Conservation (phyloP, 2,329 filamentous ascomycete genomes). For the Hypoxylon sp. region DNA sequence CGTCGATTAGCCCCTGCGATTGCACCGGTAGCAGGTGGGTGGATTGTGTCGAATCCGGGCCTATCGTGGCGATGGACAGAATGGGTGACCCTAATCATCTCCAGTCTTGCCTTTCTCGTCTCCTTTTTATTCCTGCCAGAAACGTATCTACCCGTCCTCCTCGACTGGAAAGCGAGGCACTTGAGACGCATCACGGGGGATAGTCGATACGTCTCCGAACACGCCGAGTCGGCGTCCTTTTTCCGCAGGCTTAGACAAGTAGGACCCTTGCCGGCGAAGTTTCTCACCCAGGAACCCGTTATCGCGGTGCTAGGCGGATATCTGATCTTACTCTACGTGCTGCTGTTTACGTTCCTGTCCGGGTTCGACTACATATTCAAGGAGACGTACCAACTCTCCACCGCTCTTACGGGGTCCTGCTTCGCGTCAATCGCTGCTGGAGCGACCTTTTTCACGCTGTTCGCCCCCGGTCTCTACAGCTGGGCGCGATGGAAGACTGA, state of each 20-base stretch:
- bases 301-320: conserved; percentile 63
- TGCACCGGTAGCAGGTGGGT: conserved; percentile 62
- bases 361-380: conserved; percentile 68
- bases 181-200: conserved; percentile 60
- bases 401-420: conserved; percentile 61
- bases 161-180: conserved; percentile 61
- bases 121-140: conserved; percentile 64
- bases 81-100: conserved; percentile 60
- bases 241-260: conserved; percentile 53
- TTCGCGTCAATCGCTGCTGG: conserved; percentile 62
- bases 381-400: conserved; percentile 62
- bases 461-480: conserved; percentile 62
- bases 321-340: conserved; percentile 62
- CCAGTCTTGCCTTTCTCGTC: conserved; percentile 52
- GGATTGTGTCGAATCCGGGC: conserved; percentile 56
- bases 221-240: conserved; percentile 58
- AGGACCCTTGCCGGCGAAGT: conserved; percentile 60
- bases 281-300: conserved; percentile 62
- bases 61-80: conserved; percentile 64
- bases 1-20: conserved; percentile 54
- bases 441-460: conserved; percentile 57
- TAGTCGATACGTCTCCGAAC: conserved; percentile 61
- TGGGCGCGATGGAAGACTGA: conserved; percentile 60
- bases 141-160: conserved; percentile 63
- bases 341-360: conserved; percentile 63